Base-by-base conservation (phyloP, 2,329 filamentous ascomycete species). In the Rhynchosporium graminicola region DNA sequence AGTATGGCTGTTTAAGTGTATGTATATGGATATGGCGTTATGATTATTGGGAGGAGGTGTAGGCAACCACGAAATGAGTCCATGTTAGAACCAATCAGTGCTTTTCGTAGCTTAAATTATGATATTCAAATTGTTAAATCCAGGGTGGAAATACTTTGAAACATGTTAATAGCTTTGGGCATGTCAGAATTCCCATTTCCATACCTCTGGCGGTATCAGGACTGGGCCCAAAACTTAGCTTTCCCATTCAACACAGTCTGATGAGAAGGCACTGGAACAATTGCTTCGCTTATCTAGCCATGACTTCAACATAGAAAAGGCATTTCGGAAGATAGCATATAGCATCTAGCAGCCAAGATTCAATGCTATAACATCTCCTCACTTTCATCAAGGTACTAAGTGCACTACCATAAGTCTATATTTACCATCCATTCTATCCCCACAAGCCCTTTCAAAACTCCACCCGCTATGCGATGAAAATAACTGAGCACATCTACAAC, bases 401-500 rank as follows among this genome's bases (percentile, higher is more conserved):
- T 62, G 51, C 54, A 38, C 60, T 38, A 28, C 13, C n/a, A 28
- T 12, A 42, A 54, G 51, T 54, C 33, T 48, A 58, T 12, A n/a
- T 7, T 2, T 50, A 26, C 46, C 43, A 50, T 59, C 31, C 56
- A 50, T 29, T 15, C 56, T 42, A 54, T 42, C 15, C 3, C 36
- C 38, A 42, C 61, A 67, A 50, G 61, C 61, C 63, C 65, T 31
- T 51, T 54, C 48, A 51, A 59, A 72, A 73, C 69, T 71, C 71
- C 70, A 61, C 36, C 57, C 70, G 71, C 70, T 73, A 72, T 72
- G 71, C 63, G 33, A 36, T 42, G 40, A 36, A 62, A 67, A 59
- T 10, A 64, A 64, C 56, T 40, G 15, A 55, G 26, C 48, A 29
- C 9, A 59, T 57, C 68, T 66, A 75, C 61, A 75, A 66, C 61